Evolutionary conservation across 2,329 filamentous ascomycete genomes (phyloP), one percentile per base, ranked within the genome.

Genomic region (Fusarium devonianum): DNA sequence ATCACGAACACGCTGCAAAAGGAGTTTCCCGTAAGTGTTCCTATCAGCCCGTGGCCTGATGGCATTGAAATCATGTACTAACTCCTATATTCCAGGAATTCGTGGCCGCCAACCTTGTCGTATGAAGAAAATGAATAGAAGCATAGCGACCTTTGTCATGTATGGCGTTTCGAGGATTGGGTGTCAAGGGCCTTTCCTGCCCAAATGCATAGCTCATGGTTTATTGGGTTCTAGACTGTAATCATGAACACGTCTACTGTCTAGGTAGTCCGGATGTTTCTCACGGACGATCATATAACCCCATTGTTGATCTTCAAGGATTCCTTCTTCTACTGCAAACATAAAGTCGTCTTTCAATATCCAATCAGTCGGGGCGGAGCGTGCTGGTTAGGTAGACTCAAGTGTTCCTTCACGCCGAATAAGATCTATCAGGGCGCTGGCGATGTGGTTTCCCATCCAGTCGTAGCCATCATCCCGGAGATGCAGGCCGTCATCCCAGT

Each of bases 1-100:
- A 86, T 95, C 53, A 90, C 90, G 12, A 91, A 90, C 32, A 82
- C 87, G 60, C 79, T 97, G 59, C 88, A 94, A 70, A 84, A 84
- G 58, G 84, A 90, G 67, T 91, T 93, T 70, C 92, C 94, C 16
- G 88, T 78, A 62, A 59, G 73, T 70, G 18, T 23, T 11, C 22
- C 25, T 32, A 28, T 33, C 11, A 14, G 7, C 11, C 12, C 16
- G 23, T 16, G 7, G 11, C 14, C 12, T 21, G 21, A 28, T 13
- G 11, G 14, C 10, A 7, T 22, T 17, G 9, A 29, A 37, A n/a
- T n/a, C n/a, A n/a, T n/a, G n/a, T n/a, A 33, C 56, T 64, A 37
- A 63, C 37, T 25, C n/a, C 25, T 37, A 34, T 41, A 5, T 37
- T 1, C 19, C 37, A 82, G 80, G 78, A 82, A 23, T 85, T 85